These are phyloP conservation scores for Silene uniflora DNA, from an alignment of 148 eudicot species.

Conservation along the genomic window DNA sequence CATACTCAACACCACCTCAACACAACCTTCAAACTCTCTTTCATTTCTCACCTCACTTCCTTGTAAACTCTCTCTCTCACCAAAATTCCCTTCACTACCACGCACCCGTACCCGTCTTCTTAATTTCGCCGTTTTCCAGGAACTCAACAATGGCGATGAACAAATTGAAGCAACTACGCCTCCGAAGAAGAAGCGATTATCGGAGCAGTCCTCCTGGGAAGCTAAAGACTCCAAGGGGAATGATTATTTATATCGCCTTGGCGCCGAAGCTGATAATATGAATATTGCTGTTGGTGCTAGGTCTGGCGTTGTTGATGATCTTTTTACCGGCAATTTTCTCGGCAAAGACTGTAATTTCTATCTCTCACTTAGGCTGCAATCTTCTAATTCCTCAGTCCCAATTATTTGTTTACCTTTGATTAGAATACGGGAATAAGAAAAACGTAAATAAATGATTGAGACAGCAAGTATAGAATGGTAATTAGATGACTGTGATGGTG, in stretches of 20 bases:
- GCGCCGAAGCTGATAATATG: constrained; percentile 89
- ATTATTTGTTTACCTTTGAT: too few species aligned
- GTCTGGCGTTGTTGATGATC: constrained; percentile 84
- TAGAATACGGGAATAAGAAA: too few species aligned
- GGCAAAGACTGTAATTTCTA: constrained; percentile 56
- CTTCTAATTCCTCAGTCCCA: too few species aligned
- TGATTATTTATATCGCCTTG: constrained; percentile 84
- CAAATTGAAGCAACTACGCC: background rate
- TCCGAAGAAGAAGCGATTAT: constrained; percentile 41
- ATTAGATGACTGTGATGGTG: too few species aligned
- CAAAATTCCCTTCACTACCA: constrained; percentile 4
- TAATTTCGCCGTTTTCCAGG: constrained; percentile 21
- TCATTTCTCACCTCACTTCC: constrained; percentile 23
- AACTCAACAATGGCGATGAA: constrained; percentile 1
- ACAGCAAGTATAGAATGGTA: too few species aligned
- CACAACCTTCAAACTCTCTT: background rate
- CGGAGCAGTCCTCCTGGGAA: constrained; percentile 95
- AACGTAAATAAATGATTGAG: too few species aligned
- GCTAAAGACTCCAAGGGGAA: constrained; percentile 72
- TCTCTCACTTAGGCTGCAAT: too few species aligned
- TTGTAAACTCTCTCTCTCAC: background rate
- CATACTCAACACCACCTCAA: constrained; percentile 3
- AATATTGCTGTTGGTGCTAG: constrained; percentile 90
- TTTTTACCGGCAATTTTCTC: constrained; percentile 78
- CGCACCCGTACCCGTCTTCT: background rate